Conservation (phyloP, 2,329 filamentous ascomycete species). For the Biscogniauxia mediterranea region DNA sequence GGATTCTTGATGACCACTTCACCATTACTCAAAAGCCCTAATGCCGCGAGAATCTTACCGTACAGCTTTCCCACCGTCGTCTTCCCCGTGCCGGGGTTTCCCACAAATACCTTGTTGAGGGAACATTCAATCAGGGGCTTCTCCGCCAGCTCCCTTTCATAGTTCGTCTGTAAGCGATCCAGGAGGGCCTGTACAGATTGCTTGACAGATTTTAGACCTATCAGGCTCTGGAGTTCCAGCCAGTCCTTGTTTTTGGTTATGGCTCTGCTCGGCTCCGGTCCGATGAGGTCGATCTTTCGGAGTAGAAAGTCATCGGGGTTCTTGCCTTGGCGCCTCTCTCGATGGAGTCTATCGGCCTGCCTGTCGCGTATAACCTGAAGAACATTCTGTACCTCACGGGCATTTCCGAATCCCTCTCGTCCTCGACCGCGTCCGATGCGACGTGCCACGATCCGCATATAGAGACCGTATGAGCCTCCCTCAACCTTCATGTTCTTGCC, state of each 20-base stretch:
- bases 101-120: slow-evolving; percentile 31
- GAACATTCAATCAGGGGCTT: slow-evolving; percentile 24
- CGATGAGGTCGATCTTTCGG: slow-evolving; percentile 67
- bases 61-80: slow-evolving; percentile 33
- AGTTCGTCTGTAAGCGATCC: slow-evolving; percentile 29
- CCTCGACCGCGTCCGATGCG: slow-evolving; percentile 46
- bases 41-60: slow-evolving; percentile 26
- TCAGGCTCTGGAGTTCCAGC: slow-evolving; percentile 16
- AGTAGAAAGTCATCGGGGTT: slow-evolving; percentile 57
- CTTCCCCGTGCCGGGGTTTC: slow-evolving; percentile 32
- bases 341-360: slow-evolving; percentile 55
- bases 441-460: slow-evolving; percentile 58
- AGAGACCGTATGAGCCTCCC: slow-evolving; percentile 58
- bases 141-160: slow-evolving; percentile 28
- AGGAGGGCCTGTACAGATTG: slow-evolving; percentile 41
- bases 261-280: slow-evolving; percentile 65
- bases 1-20: slow-evolving; percentile 69
- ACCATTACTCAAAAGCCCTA: slow-evolving; percentile 38
- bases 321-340: slow-evolving; percentile 40
- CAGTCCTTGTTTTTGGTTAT: slow-evolving; percentile 44
- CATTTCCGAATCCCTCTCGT: slow-evolving; percentile 70
- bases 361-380: slow-evolving; percentile 53
- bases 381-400: slow-evolving; percentile 64
- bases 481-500: slow-evolving; percentile 56
- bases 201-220: slow-evolving; percentile 27